Evolutionary conservation across 345 rosid species (phyloP).

Genomic region (Dovyalis caffra): DNA sequence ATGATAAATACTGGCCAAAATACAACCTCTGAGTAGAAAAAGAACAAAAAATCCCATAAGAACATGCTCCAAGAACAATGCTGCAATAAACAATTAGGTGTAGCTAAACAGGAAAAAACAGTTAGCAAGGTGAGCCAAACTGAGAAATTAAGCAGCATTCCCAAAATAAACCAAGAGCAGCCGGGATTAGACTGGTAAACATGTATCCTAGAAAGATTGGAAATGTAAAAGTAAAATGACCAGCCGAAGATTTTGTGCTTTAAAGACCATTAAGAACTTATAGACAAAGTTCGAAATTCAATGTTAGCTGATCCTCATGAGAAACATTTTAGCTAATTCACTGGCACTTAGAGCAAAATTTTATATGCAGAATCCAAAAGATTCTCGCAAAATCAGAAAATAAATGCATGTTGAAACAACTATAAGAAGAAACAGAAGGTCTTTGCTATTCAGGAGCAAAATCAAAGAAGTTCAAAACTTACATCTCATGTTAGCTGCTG

Average conservation of each 20-base stretch:
- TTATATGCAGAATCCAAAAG: not conserved
- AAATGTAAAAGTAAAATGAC: not conserved
- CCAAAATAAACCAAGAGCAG: not conserved
- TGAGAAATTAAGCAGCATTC: not conserved
- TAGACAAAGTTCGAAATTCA: not conserved
- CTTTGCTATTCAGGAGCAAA: not conserved
- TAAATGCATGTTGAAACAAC: not conserved
- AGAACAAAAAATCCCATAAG: not conserved
- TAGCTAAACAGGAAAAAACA: no score
- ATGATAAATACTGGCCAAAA: conserved; percentile 22
- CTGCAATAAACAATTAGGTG: no score
- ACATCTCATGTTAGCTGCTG: not conserved
- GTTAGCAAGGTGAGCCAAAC: not conserved
- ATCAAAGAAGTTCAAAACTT: not conserved
- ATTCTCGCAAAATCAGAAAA: not conserved
- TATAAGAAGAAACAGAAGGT: not conserved
- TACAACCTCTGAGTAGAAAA: conserved; percentile 1
- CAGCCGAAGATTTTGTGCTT: not conserved
- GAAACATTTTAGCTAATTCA: not conserved
- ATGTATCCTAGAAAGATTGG: not conserved
- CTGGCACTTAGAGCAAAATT: not conserved
- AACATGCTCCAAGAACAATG: no score
- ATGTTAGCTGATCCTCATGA: not conserved
- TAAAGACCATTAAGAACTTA: not conserved
- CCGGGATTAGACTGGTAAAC: not conserved